Evolutionary conservation across 371 early-diverging fungal genomes (phyloP).

Genomic region (Smittium culicis): DNA sequence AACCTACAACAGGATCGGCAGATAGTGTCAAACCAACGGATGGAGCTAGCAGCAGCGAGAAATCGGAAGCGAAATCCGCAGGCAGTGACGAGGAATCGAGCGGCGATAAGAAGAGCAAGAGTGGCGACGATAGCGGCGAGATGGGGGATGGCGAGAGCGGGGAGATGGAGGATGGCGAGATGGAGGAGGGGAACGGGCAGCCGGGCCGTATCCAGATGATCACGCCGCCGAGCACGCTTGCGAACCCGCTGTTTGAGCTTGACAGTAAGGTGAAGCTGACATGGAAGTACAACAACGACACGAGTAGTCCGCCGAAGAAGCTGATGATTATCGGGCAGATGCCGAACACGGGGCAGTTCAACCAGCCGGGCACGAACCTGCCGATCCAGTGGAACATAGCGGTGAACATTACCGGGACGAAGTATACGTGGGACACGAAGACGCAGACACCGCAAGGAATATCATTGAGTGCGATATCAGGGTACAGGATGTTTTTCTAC

Average conservation of each 20-base stretch:
- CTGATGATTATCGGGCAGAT: conserved; percentile 32
- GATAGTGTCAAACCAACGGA: too few species aligned
- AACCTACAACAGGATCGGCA: too few species aligned
- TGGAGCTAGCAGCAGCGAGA: background rate
- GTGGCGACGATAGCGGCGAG: conserved; percentile 8
- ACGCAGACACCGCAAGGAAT: conserved; percentile 31
- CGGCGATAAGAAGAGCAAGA: conserved; percentile 9
- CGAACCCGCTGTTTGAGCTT: conserved; percentile 30
- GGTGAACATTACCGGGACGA: conserved; percentile 24
- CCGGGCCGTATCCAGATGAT: conserved; percentile 31
- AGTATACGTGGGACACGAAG: conserved; percentile 30
- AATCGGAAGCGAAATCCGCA: background rate
- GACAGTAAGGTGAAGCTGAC: conserved; percentile 26
- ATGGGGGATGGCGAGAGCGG: conserved; percentile 11
- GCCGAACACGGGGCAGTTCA: conserved; percentile 23
- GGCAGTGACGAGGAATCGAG: conserved; percentile 5
- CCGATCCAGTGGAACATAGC: conserved; percentile 31
- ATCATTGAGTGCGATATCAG: conserved; percentile 26
- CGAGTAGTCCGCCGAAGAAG: conserved; percentile 24
- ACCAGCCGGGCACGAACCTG: conserved; percentile 18
- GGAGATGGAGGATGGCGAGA: conserved; percentile 20
- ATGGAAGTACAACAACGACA: conserved; percentile 32
- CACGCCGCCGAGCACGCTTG: conserved; percentile 28
- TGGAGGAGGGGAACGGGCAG: conserved; percentile 14
- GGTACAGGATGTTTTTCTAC: conserved; percentile 30